A percentile compares a stretch with the other conserved stretches of the same genome.
Conservation (phyloP, 2,329 filamentous ascomycete genomes). For the Claviceps purpurea region DNA sequence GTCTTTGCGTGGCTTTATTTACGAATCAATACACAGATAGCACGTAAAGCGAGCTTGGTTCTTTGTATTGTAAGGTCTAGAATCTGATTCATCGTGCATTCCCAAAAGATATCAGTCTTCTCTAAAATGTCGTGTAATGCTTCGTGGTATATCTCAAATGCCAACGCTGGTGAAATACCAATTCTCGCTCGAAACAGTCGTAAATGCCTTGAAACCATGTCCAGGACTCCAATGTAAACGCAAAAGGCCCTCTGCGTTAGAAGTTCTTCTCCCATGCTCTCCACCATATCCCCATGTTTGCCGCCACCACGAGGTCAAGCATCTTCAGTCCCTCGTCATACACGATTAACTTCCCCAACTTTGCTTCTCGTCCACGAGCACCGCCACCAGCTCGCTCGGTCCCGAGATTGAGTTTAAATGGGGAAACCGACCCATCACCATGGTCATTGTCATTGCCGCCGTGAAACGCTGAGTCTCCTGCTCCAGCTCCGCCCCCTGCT, state of each 20-base stretch:
- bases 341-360: slow-evolving; percentile 86
- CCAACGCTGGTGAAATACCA: background rate
- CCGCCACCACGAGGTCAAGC: slow-evolving; percentile 82
- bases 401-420: slow-evolving; percentile 61
- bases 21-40: too few species aligned
- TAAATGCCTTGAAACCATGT: background rate
- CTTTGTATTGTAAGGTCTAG: too few species aligned
- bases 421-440: slow-evolving; percentile 22
- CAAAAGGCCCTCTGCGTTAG: slow-evolving; percentile 8
- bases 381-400: slow-evolving; percentile 78
- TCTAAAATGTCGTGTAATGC: background rate
- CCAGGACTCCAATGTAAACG: background rate
- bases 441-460: slow-evolving; percentile 25
- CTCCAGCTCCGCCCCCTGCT: slow-evolving; percentile 13
- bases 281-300: slow-evolving; percentile 93
- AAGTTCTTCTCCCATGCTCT: slow-evolving; percentile 58
- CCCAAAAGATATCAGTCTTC: too few species aligned
- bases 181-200: background rate
- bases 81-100: too few species aligned
- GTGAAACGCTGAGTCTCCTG: background rate
- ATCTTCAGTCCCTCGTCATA: slow-evolving; percentile 87
- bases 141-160: background rate
- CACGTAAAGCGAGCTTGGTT: too few species aligned
- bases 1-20: too few species aligned
- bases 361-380: slow-evolving; percentile 71